A percentile compares a stretch with the other conserved stretches of the same genome.
Conservation (phyloP, 495 filamentous ascomycete genomes). For the Copromyces sp. region DNA sequence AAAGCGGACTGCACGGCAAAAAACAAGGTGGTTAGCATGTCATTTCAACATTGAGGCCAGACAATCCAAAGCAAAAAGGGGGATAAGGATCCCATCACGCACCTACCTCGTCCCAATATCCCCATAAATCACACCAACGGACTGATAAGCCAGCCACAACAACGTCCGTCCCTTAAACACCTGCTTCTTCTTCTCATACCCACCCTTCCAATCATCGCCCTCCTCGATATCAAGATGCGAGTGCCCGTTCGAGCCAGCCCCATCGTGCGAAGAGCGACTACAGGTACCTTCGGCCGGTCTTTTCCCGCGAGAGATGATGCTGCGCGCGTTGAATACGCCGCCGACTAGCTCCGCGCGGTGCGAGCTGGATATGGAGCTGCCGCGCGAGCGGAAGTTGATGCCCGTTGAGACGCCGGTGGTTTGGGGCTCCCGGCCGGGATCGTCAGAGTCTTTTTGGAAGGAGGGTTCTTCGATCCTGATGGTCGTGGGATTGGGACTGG, state of each 20-base stretch:
- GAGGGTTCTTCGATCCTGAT: not conserved
- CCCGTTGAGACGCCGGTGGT: not conserved
- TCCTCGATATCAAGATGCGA: conserved; percentile 23
- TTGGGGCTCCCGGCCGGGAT: not conserved
- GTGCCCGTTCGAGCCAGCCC: conserved; percentile 4
- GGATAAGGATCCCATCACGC: not conserved
- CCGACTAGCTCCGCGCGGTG: conserved; percentile 12
- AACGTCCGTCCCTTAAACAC: conserved; percentile 33
- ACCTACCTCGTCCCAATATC: conserved; percentile 62
- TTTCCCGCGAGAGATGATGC: conserved; percentile 19
- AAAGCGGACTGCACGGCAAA: conserved; percentile 39
- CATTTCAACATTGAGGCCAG: not conserved
- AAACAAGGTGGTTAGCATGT: not conserved
- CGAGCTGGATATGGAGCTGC: not conserved
- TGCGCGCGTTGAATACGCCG: conserved; percentile 31
- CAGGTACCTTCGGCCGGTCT: conserved; percentile 1
- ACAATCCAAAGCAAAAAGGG: not conserved
- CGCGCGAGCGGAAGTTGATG: not conserved
- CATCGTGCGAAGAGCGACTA: conserved; percentile 16
- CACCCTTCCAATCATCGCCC: conserved; percentile 28
- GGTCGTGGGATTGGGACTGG: not conserved
- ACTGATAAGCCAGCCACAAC: conserved; percentile 55
- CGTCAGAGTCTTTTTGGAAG: not conserved
- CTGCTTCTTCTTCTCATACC: conserved; percentile 30
- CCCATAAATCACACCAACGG: conserved; percentile 63